Conservation (phyloP, 306 rosid genomes). For the Cicer cuneatum region DNA sequence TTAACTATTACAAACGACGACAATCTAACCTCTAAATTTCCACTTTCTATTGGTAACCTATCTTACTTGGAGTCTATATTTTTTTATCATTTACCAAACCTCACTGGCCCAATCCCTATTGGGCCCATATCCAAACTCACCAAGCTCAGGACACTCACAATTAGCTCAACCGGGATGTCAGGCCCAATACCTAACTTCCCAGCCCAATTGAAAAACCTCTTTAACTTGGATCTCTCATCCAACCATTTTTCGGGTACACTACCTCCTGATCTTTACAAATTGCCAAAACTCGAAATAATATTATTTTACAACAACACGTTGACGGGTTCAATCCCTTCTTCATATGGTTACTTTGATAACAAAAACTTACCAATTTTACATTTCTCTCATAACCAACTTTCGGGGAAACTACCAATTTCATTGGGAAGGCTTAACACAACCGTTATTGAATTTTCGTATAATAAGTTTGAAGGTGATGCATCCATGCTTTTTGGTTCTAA, state of each 20-base stretch:
- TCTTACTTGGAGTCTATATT: constrained; percentile 50
- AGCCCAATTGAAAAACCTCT: neutral
- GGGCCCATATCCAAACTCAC: constrained; percentile 13
- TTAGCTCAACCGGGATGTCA: neutral
- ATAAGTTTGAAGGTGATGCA: constrained; percentile 62
- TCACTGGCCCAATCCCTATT: constrained; percentile 30
- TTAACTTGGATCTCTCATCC: neutral
- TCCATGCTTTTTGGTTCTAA: constrained; percentile 53
- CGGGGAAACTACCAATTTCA: constrained; percentile 55
- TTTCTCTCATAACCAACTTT: constrained; percentile 62
- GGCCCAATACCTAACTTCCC: constrained; percentile 22
- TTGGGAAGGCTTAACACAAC: constrained; percentile 25
- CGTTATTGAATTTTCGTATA: constrained; percentile 50
- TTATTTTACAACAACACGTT: neutral
- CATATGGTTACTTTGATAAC: constrained; percentile 45
- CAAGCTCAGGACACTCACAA: neutral
- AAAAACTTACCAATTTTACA: neutral
- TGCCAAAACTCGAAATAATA: neutral
- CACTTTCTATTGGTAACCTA: constrained; percentile 59
- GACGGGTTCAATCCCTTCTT: constrained; percentile 57
- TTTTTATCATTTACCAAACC: constrained; percentile 51
- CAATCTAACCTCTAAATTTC: constrained; percentile 52
- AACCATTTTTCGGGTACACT: neutral
- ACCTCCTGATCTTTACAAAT: neutral
- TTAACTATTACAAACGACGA: constrained; percentile 38